Conservation (phyloP, 768 basidiomycete species). For the Russula virescens region DNA sequence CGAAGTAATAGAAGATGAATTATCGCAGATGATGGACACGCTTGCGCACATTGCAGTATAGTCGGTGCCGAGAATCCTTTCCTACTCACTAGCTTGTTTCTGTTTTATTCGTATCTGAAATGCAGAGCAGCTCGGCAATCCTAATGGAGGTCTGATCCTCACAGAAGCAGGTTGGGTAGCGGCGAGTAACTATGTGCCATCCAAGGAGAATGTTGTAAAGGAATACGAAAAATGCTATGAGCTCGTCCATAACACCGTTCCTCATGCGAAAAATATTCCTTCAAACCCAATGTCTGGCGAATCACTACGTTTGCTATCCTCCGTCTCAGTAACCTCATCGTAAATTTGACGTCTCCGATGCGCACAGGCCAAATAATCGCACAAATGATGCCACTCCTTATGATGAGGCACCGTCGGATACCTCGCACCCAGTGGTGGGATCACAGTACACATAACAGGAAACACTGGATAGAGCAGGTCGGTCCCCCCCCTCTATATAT, state of each 20-base stretch:
- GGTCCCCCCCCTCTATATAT: conserved; percentile 19
- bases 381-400: conserved; percentile 69
- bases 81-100: too few species aligned
- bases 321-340: neutral
- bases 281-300: conserved; percentile 56
- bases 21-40: too few species aligned
- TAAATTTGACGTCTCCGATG: conserved; percentile 18
- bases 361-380: conserved; percentile 60
- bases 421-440: conserved; percentile 72
- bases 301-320: conserved; percentile 54
- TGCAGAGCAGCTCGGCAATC: too few species aligned
- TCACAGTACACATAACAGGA: conserved; percentile 51
- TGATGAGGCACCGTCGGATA: conserved; percentile 82
- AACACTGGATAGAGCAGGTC: conserved; percentile 82
- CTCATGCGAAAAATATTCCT: conserved; percentile 43
- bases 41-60: too few species aligned
- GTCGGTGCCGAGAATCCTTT: too few species aligned
- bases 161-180: too few species aligned
- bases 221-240: conserved; percentile 68
- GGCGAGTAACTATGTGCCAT: too few species aligned
- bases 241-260: conserved; percentile 55
- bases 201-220: too few species aligned
- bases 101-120: too few species aligned
- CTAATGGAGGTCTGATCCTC: too few species aligned
- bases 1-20: too few species aligned